These are phyloP conservation scores for Sarocladiaceae sp. DNA, from an alignment of 2,329 filamentous ascomycete species.

Conservation along the genomic window DNA sequence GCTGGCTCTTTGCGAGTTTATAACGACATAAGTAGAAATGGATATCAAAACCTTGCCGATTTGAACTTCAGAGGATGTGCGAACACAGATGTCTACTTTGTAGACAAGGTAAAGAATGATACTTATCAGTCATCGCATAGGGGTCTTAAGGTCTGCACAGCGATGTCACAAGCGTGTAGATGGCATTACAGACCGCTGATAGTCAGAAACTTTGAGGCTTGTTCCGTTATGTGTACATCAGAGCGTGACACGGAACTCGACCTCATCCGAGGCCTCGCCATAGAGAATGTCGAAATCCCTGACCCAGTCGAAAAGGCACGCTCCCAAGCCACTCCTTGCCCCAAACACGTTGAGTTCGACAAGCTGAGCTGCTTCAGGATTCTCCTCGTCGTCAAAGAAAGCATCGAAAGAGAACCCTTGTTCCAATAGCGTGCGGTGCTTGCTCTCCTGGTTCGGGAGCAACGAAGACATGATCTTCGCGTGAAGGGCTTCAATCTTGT, in stretches of 20 bases:
- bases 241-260: slow-evolving; percentile 25
- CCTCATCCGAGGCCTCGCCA: slow-evolving; percentile 20
- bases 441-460: slow-evolving; percentile 13
- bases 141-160: no score
- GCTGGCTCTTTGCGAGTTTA: no score
- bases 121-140: no score
- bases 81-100: no score
- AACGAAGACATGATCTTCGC: slow-evolving; percentile 23
- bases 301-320: slow-evolving; percentile 42
- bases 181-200: no score
- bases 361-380: slow-evolving; percentile 21
- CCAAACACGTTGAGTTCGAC: slow-evolving; percentile 44
- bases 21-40: no score
- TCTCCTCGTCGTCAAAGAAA: slow-evolving; percentile 29
- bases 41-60: no score
- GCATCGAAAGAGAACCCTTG: slow-evolving; percentile 42
- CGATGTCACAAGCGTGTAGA: no score
- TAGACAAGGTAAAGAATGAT: no score
- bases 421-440: slow-evolving; percentile 24
- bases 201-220: no score
- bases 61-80: no score
- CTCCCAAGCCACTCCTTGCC: slow-evolving; percentile 36
- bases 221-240: no score
- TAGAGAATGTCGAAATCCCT: slow-evolving; percentile 32
- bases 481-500: slow-evolving; percentile 18